Base-by-base conservation (phyloP, 192 early-diverging fungal species). In the Helicostylum pulchrum region DNA sequence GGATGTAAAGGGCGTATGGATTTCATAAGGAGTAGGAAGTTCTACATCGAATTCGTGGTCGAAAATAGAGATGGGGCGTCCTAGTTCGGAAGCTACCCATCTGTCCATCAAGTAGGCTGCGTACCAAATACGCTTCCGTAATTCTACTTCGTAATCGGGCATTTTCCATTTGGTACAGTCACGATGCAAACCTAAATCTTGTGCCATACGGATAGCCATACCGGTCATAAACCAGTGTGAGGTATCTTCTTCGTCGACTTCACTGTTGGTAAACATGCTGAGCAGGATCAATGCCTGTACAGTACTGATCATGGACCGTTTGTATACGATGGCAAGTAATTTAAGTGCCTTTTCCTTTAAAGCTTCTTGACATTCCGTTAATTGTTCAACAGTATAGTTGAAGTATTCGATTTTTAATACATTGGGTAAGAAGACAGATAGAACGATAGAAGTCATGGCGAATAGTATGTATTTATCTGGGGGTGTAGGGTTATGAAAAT, bases 91-190 rank as follows among this genome's bases (percentile, higher is more conserved):
- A 30, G 65, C 55, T 0, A 69, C 71, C 80, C 85, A 87, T 55
- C 86, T 74, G 61, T 92, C 90, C 68, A 87, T 78, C 1, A 87
- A 59, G 53, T 87, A 90, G 66, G 77, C 80, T 14, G 82, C 76
- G 80, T 84, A 92, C 90, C 90, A 92, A 3, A 88, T 78, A n/a
- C 89, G 80, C 31, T 79, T 81, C n/a, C 90, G 71, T 21, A 87
- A 66, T 68, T 90, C 87, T 0, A 70, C 66, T 61, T 92, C 88
- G 14, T 70, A 46, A 19, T 70, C 66, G 45, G 81, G 79, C 8
- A 84, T 53, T 54, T 75, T 73, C 78, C 83, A 84, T 26, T 66
- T 62, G 0, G 77, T 46, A 9, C 81, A 74, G 69, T 84, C 87
- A 19, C 88, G 77, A 57, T 92, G 90, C 50, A 92, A 77, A 6